Base-by-base conservation (phyloP, 257 asterid species). In the Nicotiana obtusifolia region DNA sequence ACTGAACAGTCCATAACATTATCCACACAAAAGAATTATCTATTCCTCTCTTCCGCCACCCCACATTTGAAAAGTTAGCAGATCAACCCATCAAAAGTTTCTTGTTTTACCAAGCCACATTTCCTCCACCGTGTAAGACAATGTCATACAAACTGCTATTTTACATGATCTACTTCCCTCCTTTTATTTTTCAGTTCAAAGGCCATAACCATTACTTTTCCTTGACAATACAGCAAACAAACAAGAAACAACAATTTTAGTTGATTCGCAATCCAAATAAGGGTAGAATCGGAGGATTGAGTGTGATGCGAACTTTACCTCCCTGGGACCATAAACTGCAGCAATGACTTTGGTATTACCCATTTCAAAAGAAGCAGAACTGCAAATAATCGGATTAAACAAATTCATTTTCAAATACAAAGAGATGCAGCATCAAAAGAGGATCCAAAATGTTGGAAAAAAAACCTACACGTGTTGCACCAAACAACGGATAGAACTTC, bases 331-430 rank as follows among this genome's bases (percentile, higher is more conserved):
- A 87, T 93, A 96, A 53, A 96, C 97, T 33, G 98, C 99, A 80
- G 99, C 98, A 88, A 96, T 93, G 83, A 96, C 99, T 93, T 93
- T 94, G 66, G 97, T 94, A 84, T 94, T 96, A 14, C 98, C 99
- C 99, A 96, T 96, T 81, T 96, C 99, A 76, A 96, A 94, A 69
- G 88, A 81, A 77, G 99, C 98, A 22, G 99, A 96, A 84, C 99
- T 95, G 95, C 93, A 91, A 75, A n/a, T 37, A 85, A 57, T 81
- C 22, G 66, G 65, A 44, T 17, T 54, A 65, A 75, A 62, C 60
- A 78, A 54, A 71, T 66, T 84, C 33, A 65, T 60, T 24, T 53
- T 84, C 31, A 66, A 77, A 77, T 54, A 10, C 28, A 47, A 77
- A 5, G 33, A 61, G 24, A 37, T 17, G 56, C 9, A 76, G 65